Evolutionary conservation across 1,139 yeast genomes (phyloP), one percentile per base, ranked within the genome.

Genomic region (Sugiyamaella sp.): DNA sequence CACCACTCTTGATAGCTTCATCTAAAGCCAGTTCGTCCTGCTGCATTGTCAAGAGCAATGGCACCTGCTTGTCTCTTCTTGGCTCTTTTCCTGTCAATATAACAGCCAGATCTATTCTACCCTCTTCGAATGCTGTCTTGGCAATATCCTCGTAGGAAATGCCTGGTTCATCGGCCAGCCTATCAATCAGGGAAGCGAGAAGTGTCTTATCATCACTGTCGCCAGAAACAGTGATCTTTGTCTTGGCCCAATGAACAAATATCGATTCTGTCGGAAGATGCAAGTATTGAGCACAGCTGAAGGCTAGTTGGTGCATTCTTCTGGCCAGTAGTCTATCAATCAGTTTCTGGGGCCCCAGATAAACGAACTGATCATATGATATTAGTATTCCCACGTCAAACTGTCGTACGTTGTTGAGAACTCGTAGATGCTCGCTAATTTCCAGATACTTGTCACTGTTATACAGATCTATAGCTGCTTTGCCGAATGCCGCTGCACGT

Each of bases 401-500:
- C 8, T 80, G 74, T 51, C 95, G 74, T 1, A 89, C 70, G 50
- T 85, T 83, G 64, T 89, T 93, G 54, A 90, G 72, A 0, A 89
- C 82, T 59, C 89, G 80, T 25, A 90, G 64, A 25, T 73, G 72
- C 61, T 85, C 80, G 57, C 91, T 75, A 2, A 82, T 79, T 21
- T 75, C 73, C 3, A 89, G 80, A 65, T 85, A 90, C 45, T 77
- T 76, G 51, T 80, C 82, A 1, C 89, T 74, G 65, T 84, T 79
- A 62, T 79, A 83, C 17, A 76, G 71, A 2, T 73, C 79, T 27
- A 80, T 68, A 40, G 86, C 82, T 0, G 89, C 78, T 66, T 91
- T 93, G 0, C 97, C 99, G 71, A 91, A 89, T 0, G 89, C 77
- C 0, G 93, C 97, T 0, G 97, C 96, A 57, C 82, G 78, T 32